phyloP scores from a whole-genome alignment of 2,329 filamentous ascomycete genomes.

The Epichloe typhina region DNA sequence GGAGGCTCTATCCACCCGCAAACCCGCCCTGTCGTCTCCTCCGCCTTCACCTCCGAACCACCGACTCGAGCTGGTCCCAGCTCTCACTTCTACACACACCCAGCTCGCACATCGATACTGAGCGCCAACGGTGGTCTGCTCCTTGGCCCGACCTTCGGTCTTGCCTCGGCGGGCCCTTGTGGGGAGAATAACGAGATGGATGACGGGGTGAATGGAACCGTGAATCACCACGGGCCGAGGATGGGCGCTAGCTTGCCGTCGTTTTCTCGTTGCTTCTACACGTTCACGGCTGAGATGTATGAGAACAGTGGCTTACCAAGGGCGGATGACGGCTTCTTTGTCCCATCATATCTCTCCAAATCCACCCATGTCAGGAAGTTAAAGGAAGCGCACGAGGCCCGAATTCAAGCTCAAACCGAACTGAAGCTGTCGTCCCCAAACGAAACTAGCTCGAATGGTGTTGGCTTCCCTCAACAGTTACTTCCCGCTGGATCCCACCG shows the following conservation, averaged over 20 bases:
- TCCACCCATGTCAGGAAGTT: slow-evolving; percentile 69
- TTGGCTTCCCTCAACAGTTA: slow-evolving; percentile 29
- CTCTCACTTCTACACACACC: slow-evolving; percentile 29
- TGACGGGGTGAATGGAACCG: slow-evolving; percentile 18
- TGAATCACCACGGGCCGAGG: slow-evolving; percentile 12
- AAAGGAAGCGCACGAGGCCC: slow-evolving; percentile 54
- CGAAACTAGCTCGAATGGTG: slow-evolving; percentile 39
- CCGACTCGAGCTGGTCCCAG: slow-evolving; percentile 23
- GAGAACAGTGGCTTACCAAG: slow-evolving; percentile 12
- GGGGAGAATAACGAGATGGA: slow-evolving; percentile 18
- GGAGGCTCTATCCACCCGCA: slow-evolving; percentile 7
- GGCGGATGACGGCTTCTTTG: slow-evolving; percentile 47
- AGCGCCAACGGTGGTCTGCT: slow-evolving; percentile 30
- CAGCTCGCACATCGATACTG: slow-evolving; percentile 28
- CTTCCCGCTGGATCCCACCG: slow-evolving; percentile 44
- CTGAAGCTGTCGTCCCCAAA: slow-evolving; percentile 15
- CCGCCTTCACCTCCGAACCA: slow-evolving; percentile 18
- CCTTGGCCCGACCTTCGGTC: slow-evolving; percentile 7
- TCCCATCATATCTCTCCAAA: slow-evolving; percentile 68
- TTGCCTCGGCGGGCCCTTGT: slow-evolving; percentile 2
- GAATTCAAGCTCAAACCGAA: slow-evolving; percentile 36
- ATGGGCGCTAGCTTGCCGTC: slow-evolving; percentile 22
- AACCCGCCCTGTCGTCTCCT: slow-evolving; percentile 5
- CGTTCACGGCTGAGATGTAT: slow-evolving; percentile 26
- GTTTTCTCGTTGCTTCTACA: slow-evolving; percentile 40